Base-by-base conservation (phyloP, 1,139 yeast species). In the Yarrowia galli region DNA sequence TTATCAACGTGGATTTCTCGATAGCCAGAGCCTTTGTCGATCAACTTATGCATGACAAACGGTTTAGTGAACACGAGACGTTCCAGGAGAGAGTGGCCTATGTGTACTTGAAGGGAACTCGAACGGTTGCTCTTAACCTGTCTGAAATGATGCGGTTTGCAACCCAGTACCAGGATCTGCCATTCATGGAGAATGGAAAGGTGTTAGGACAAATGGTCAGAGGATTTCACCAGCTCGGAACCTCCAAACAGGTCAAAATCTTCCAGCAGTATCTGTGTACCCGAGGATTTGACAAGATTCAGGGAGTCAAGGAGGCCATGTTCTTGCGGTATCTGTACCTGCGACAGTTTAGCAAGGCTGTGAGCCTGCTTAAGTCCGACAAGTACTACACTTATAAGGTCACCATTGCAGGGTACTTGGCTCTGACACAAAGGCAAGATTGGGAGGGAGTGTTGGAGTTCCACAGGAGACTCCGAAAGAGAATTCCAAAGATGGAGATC, bases 11-110 rank as follows among this genome's bases (percentile, higher is more conserved):
- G 10, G 64, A 58, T 20, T 58, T 58, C 20, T 58, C 64, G 15
- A 16, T 58, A 20, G 64, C 64, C 9, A 12, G 64, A 9, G 49
- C 51, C 16, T 58, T 58, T 58, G 51, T 58, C n/a, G 42, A 58
- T 23, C 64, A 58, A 58, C 51, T 58, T 16, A 58, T 58, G 64
- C 32, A 43, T 32, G 64, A 58, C 64, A 58, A 58, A 28, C 63
- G 63, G 28, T 42, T 25, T 40, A 23, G 25, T 15, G 8, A 3
- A 4, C 42, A 53, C 28, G 18, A 28, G 13, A 15, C 3, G 20
- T 13, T n/a, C 18, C 49, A 22, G 49, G 40, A 16, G 10, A 18
- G n/a, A 8, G 63, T 56, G 18, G 63, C 38, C 8, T 8, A 8
- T 18, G 8, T 42, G 5, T 56, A 56, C 18, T 23, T 56, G 13